Base-by-base conservation (phyloP, 805 yeast genomes). In the Candida krabiensis region DNA sequence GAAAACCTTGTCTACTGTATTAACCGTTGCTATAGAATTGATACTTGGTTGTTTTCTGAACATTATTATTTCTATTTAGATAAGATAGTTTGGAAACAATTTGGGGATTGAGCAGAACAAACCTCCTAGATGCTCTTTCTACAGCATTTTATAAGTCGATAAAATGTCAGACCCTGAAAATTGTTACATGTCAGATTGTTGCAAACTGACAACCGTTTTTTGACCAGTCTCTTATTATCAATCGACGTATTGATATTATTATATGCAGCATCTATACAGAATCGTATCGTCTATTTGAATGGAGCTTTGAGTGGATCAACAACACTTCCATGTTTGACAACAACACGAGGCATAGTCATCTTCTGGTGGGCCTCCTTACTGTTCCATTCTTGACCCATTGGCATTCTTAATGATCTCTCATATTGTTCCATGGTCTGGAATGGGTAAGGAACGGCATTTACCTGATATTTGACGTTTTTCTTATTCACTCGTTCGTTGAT, bases 331-430 rank as follows among this genome's bases (percentile, higher is more conserved):
- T 86, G 86, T 63, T 88, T 90, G 33, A 86, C 83, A 44, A 86
- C 72, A 28, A 93, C 82, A 54, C 86, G 75, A 28, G 99, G 98
- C 79, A 86, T 89, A 34, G 93, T 87, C 50, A 87, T 69, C 58
- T 79, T 79, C 68, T 89, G 96, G 68, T 86, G 93, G 3, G 96
- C 80, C 38, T 80, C 83, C 57, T 87, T 80, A 5, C 95, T 78
- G 7, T 91, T 81, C 98, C 98, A 93, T 64, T 93, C 96, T 62
- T 86, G 95, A 18, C 98, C 98, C 44, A 93, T 70, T n/a, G 98
- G 97, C 88, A 88, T 83, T 58, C 96, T 77, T 55, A 93, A 70
- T 4, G 96, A 80, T 58, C 96, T 78, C 64, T 93, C 99, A 62
- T 93, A 93, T 65, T 93, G 98, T 59, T 89, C 98, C 59, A 83